Conservation (phyloP, 2,329 filamentous ascomycete genomes). For the Scleromitrula shiraiana region DNA sequence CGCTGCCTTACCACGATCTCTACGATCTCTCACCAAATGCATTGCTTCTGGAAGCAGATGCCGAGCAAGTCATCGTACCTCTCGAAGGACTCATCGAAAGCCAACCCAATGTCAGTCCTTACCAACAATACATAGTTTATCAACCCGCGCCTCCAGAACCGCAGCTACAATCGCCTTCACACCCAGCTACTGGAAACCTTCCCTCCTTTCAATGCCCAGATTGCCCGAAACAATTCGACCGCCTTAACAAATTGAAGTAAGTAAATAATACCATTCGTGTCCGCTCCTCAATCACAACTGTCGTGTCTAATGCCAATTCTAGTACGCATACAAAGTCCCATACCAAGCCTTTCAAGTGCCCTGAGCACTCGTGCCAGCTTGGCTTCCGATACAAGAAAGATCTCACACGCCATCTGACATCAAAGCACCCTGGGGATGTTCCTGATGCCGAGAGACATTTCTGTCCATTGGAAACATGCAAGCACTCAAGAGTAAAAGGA, state of each 20-base stretch:
- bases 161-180: neutral
- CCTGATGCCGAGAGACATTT: neutral
- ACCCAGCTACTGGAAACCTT: neutral
- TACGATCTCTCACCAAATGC: neutral
- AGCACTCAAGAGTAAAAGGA: neutral
- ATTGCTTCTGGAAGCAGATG: neutral
- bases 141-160: neutral
- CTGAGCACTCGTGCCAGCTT: neutral
- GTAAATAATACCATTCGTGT: too few species aligned
- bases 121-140: neutral
- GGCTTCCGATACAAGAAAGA: neutral
- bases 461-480: neutral
- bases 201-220: neutral
- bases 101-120: neutral
- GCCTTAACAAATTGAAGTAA: neutral
- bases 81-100: neutral
- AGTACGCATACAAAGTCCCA: constrained; percentile 1
- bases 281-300: neutral
- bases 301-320: neutral
- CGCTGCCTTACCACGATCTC: neutral
- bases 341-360: neutral
- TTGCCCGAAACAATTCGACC: neutral
- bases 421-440: neutral
- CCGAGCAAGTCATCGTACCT: neutral
- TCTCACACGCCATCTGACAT: neutral